Evolutionary conservation across 2,329 filamentous ascomycete species (phyloP).

Genomic region (Coleophoma eucalyptorum): DNA sequence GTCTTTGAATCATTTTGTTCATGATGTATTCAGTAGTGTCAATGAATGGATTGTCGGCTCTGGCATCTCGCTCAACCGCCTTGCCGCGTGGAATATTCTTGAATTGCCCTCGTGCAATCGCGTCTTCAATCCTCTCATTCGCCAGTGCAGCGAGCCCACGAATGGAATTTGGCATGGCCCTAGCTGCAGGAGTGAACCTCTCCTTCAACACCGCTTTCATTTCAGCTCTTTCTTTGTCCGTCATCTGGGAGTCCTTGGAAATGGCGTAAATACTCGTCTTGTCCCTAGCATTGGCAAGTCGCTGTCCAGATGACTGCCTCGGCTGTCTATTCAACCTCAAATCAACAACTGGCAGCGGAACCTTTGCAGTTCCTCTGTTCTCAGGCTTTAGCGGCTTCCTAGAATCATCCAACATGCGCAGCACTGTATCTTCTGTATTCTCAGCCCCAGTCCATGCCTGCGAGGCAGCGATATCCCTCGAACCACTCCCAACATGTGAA

Average conservation of each 20-base stretch:
- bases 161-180: conserved; percentile 71
- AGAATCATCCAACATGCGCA: conserved; percentile 82
- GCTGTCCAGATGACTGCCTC: conserved; percentile 38
- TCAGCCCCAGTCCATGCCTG: conserved; percentile 79
- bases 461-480: conserved; percentile 62
- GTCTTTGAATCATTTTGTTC: conserved; percentile 97
- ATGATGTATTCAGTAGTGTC: conserved; percentile 97
- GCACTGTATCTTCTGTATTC: conserved; percentile 65
- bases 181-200: conserved; percentile 69
- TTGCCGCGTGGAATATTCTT: conserved; percentile 77
- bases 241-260: conserved; percentile 50
- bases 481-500: conserved; percentile 62
- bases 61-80: conserved; percentile 74
- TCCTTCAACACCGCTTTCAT: conserved; percentile 73
- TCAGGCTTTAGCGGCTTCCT: conserved; percentile 61
- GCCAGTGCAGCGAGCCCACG: conserved; percentile 78
- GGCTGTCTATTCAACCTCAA: conserved; percentile 42
- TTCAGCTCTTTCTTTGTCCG: conserved; percentile 68
- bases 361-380: conserved; percentile 40
- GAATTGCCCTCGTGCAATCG: conserved; percentile 89
- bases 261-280: conserved; percentile 52
- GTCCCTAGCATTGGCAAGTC: conserved; percentile 52
- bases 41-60: conserved; percentile 82
- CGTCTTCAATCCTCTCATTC: conserved; percentile 90
- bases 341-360: conserved; percentile 44